phyloP scores from a whole-genome alignment of 139 green algal genomes.

The Asterochloris sp. region DNA sequence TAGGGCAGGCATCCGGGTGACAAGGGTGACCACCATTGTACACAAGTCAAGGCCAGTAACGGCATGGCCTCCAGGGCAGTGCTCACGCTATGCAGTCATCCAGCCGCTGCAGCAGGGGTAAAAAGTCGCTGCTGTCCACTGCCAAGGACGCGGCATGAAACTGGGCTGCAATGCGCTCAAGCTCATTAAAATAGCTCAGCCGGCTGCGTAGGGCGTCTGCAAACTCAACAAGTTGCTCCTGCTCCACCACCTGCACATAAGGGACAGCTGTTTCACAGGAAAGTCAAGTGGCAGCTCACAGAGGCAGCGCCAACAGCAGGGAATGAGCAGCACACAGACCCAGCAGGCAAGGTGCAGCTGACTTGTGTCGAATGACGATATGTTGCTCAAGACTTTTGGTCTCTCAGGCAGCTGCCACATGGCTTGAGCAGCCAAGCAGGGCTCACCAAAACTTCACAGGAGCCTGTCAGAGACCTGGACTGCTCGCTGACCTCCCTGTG shows the following conservation, averaged over 20 bases:
- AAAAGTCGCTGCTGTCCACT: slow-evolving; percentile 56
- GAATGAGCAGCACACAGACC: too few relatives aligned
- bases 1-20: too few relatives aligned
- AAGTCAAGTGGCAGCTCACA: background rate
- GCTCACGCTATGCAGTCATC: slow-evolving; percentile 82
- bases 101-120: slow-evolving; percentile 78
- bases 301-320: too few relatives aligned
- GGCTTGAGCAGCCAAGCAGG: too few relatives aligned
- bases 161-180: slow-evolving; percentile 76
- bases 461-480: slow-evolving; percentile 46
- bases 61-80: background rate
- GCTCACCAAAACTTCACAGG: slow-evolving; percentile 58
- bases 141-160: slow-evolving; percentile 57
- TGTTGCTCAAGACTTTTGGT: too few relatives aligned
- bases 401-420: too few relatives aligned
- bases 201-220: slow-evolving; percentile 65
- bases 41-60: background rate
- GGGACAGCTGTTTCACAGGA: background rate
- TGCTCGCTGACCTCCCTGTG: slow-evolving; percentile 60
- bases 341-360: too few relatives aligned
- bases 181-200: slow-evolving; percentile 92
- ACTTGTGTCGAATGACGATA: too few relatives aligned
- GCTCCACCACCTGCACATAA: slow-evolving; percentile 41
- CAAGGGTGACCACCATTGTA: too few relatives aligned
- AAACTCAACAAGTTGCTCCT: slow-evolving; percentile 66